phyloP scores from a whole-genome alignment of 192 early-diverging fungal genomes.

The Powellomyces hirtus region DNA sequence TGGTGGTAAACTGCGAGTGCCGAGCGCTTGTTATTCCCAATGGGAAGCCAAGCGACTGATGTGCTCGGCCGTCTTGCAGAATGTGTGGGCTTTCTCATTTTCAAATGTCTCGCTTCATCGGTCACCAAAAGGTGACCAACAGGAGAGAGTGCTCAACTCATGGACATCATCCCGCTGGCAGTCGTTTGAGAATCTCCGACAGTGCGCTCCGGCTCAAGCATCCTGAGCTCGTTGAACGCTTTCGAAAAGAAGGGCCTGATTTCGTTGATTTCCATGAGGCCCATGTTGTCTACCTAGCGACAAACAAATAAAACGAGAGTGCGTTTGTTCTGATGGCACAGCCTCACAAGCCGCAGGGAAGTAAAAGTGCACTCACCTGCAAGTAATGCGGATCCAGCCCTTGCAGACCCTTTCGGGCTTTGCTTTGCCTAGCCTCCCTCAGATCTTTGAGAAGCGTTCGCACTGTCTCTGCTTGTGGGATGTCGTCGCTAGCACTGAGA shows the following conservation, averaged over 20 bases:
- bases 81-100: too few relatives aligned
- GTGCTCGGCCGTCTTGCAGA: too few relatives aligned
- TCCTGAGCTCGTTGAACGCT: slow-evolving; percentile 69
- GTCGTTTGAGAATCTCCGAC: not conserved
- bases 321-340: not conserved
- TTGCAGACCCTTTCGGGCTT: slow-evolving; percentile 69
- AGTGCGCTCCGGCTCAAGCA: not conserved
- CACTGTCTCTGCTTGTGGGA: slow-evolving; percentile 69
- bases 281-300: slow-evolving; percentile 74
- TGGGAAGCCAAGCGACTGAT: too few relatives aligned
- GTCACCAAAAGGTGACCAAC: too few relatives aligned
- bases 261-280: slow-evolving; percentile 86
- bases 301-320: not conserved
- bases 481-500: slow-evolving; percentile 82
- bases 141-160: too few relatives aligned
- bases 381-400: slow-evolving; percentile 65
- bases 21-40: too few relatives aligned
- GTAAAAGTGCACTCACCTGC: slow-evolving; percentile 50
- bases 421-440: slow-evolving; percentile 77
- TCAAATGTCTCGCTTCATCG: too few relatives aligned
- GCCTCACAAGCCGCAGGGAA: not conserved
- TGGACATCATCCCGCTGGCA: too few relatives aligned
- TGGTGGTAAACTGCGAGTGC: too few relatives aligned
- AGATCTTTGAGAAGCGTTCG: slow-evolving; percentile 79
- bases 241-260: slow-evolving; percentile 86